Base-by-base conservation (phyloP, 768 basidiomycete species). In the Podaxis sp. region DNA sequence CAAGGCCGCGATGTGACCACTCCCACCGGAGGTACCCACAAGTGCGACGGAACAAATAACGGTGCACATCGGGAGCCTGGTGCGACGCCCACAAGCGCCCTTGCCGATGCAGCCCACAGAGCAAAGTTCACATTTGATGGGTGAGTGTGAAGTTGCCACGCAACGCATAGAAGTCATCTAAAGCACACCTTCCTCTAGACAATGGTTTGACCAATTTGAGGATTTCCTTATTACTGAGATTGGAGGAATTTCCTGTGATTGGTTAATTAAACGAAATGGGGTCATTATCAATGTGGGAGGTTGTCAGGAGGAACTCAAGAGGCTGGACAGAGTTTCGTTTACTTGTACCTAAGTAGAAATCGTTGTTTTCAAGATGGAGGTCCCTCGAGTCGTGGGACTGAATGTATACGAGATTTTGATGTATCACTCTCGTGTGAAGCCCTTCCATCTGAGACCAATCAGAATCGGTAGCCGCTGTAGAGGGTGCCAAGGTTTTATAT, bases 31-130 rank as follows among this genome's bases (percentile, higher is more conserved):
- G 79, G 75, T 3, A 76, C 68, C 8, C 77, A 76, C 57, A 77
- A 74, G 48, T 82, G 81, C 68, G 77, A 82, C 67, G 81, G 81
- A 9, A 79, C 78, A 13, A 82, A 82, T 63, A 65, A 74, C 52
- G 52, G 69, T 12, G 66, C 63, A 0, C 75, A 80, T 52, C 69
- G 68, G 5, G 55, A 57, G 22, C 77, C 79, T 2, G 79, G 78
- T 3, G 75, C 80, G 9, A 81, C 80, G 0, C 74, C 74, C 53
- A 81, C 76, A 6, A 76, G 74, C 46, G 82, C 81, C 12, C 72
- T 83, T 17, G 80, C 76, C 51, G 77, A 79, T 67, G 81, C 79
- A 12, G 70, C 78, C 2, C 68, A 67, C 15, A 15, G 52, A 22
- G 57, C 67, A 2, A 44, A 66, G 9, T 82, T 83, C 60, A 55